Evolutionary conservation across 2,329 filamentous ascomycete species (phyloP).

Genomic region (Colletotrichum siamense): DNA sequence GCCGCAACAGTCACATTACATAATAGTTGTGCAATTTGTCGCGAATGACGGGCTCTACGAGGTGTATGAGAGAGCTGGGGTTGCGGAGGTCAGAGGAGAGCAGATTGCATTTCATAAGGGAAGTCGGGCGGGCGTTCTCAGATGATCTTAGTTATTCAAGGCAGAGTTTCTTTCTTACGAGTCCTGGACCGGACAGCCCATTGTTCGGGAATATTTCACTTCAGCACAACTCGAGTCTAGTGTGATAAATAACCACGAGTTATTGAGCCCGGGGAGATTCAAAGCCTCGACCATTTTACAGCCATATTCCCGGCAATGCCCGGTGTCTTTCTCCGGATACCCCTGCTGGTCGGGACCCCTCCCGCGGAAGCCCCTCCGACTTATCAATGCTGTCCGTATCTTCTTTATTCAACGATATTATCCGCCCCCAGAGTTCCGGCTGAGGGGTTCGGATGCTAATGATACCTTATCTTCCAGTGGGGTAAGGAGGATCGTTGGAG

Average conservation of each 20-base stretch:
- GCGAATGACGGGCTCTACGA: not conserved
- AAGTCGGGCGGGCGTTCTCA: not conserved
- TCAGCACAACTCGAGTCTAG: no score
- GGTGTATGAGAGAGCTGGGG: not conserved
- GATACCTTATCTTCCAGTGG: slow-evolving; percentile 13
- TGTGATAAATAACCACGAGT: no score
- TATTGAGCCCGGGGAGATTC: no score
- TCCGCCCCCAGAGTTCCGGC: not conserved
- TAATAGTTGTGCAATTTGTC: not conserved
- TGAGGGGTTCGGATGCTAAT: not conserved
- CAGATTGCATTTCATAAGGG: not conserved
- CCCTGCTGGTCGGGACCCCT: not conserved
- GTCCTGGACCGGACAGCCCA: no score
- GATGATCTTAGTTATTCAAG: not conserved
- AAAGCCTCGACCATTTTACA: not conserved
- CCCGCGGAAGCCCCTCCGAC: slow-evolving; percentile 10
- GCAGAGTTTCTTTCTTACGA: no score
- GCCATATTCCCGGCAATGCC: slow-evolving; percentile 1
- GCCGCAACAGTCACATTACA: not conserved
- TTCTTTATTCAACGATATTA: not conserved
- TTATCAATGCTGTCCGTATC: slow-evolving; percentile 10
- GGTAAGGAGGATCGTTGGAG: not conserved
- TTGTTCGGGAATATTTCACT: no score
- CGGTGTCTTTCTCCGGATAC: not conserved
- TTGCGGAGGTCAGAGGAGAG: not conserved